Evolutionary conservation across 2,329 filamentous ascomycete genomes (phyloP), one percentile per base, ranked within the genome.

Genomic region (Cercospora nicotianae): DNA sequence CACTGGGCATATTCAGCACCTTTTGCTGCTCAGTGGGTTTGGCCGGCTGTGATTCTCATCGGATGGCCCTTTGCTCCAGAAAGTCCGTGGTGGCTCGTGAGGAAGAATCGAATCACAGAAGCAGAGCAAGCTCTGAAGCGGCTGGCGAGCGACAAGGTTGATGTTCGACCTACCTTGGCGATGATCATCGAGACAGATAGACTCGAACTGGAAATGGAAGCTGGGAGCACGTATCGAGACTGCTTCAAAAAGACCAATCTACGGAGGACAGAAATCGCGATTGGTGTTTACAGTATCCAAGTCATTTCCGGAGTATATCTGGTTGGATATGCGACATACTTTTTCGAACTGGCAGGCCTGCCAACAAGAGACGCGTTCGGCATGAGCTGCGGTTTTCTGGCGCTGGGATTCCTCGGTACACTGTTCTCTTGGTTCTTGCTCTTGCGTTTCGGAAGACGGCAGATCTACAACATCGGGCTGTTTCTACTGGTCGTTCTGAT

Each of bases 271-370:
- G 77, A 79, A 31, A 83, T 84, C 45, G 80, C 81, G 0, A 72
- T 80, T 42, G 79, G 79, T 7, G 81, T 81, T 18, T 84, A 81
- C 68, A 75, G 77, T 30, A 81, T 80, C 60, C 81, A 83, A 66
- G 79, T 81, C 64, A 70, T 82, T 4, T 79, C 78, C n/a, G 81
- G 80, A 1, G 79, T 81, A 53, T 80, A 77, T 63, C 72, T 83
- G 63, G 79, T 82, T 6, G 80, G 80, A 31, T 83, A 81, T 71
- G 78, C 79, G 5, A 82, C 80, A 3, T 84, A 84, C 73, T 84
- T 84, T 77, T 83, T 84, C 75, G 74, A 83, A 60, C 79, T 79
- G 6, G 81, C 81, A 4, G 81, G 82, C 1, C 69, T 81, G 51
- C 71, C 75, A 6, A 78, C 80, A 42, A 72, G 76, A 8, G 69